Conservation (phyloP, 1,284 basidiomycete species). For the Leccinum subrobustum region DNA sequence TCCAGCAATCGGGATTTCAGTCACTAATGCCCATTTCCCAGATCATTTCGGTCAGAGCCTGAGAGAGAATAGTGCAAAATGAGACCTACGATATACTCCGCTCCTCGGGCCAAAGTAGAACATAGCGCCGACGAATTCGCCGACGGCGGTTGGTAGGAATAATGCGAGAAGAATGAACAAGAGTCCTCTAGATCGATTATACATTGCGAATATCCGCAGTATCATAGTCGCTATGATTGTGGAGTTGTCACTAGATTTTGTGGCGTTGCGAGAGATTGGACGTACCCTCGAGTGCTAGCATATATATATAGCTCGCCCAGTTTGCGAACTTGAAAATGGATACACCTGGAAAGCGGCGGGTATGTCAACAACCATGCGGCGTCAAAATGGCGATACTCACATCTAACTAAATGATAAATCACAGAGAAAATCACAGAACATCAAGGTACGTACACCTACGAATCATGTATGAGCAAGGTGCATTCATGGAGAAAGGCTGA, state of each 20-base stretch:
- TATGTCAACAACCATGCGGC: neutral
- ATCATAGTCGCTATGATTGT: slow-evolving; percentile 8
- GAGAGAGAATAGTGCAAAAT: neutral
- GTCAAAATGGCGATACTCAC: neutral
- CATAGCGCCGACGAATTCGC: neutral
- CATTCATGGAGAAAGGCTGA: neutral
- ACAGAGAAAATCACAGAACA: neutral
- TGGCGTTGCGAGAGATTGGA: neutral
- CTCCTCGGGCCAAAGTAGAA: slow-evolving; percentile 3
- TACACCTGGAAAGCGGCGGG: neutral
- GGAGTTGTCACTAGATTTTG: neutral
- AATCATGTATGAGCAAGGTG: neutral
- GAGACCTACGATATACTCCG: slow-evolving; percentile 3
- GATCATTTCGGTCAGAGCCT: neutral
- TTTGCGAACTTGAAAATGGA: slow-evolving; percentile 1
- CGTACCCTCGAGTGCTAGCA: slow-evolving; percentile 6
- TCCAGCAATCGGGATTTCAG: neutral
- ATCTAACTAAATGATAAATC: slow-evolving; percentile 1
- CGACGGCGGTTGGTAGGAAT: slow-evolving; percentile 2
- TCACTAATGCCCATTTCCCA: neutral
- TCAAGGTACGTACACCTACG: slow-evolving; percentile 3
- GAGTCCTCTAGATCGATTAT: slow-evolving; percentile 7
- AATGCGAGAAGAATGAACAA: slow-evolving; percentile 2
- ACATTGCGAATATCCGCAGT: slow-evolving; percentile 10
- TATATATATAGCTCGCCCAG: slow-evolving; percentile 7